These are phyloP conservation scores for Penicillium coffeae DNA, from an alignment of 495 filamentous ascomycete genomes.

Conservation along the genomic window DNA sequence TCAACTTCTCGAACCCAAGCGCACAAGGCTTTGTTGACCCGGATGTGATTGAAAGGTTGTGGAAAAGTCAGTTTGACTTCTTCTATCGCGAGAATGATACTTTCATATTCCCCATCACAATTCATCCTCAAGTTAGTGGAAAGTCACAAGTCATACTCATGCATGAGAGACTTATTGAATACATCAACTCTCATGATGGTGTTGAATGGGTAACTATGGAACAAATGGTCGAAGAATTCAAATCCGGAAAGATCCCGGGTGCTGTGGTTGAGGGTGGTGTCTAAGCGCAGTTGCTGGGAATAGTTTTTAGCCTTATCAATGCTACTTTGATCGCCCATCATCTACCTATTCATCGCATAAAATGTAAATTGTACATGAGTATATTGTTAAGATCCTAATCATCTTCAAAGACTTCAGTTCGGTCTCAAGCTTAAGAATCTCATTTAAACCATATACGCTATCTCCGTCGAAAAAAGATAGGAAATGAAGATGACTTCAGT, in stretches of 20 bases:
- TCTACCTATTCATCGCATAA: too few species aligned
- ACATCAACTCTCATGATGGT: conserved; percentile 51
- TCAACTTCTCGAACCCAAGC: conserved; percentile 48
- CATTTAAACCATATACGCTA: too few species aligned
- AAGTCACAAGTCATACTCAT: conserved; percentile 55
- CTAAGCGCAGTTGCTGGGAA: too few species aligned
- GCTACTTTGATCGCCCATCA: too few species aligned
- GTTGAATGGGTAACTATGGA: conserved; percentile 55
- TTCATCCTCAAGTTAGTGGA: conserved; percentile 59
- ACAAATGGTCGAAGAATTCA: conserved; percentile 56
- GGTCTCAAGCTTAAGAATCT: too few species aligned
- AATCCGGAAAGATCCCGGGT: conserved; percentile 13
- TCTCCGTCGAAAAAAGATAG: too few species aligned
- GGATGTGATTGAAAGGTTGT: conserved; percentile 52
- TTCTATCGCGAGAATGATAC: conserved; percentile 58
- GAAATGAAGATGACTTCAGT: too few species aligned
- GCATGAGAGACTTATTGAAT: conserved; percentile 47
- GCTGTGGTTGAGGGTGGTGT: background rate
- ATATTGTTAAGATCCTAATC: too few species aligned
- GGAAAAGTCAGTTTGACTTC: conserved; percentile 58
- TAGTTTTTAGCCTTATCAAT: too few species aligned
- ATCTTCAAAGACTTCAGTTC: too few species aligned
- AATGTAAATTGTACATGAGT: too few species aligned
- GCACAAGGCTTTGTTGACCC: conserved; percentile 57
- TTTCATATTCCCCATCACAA: conserved; percentile 59